phyloP scores from a whole-genome alignment of 2,329 filamentous ascomycete genomes.

The Mollisia scopiformis region DNA sequence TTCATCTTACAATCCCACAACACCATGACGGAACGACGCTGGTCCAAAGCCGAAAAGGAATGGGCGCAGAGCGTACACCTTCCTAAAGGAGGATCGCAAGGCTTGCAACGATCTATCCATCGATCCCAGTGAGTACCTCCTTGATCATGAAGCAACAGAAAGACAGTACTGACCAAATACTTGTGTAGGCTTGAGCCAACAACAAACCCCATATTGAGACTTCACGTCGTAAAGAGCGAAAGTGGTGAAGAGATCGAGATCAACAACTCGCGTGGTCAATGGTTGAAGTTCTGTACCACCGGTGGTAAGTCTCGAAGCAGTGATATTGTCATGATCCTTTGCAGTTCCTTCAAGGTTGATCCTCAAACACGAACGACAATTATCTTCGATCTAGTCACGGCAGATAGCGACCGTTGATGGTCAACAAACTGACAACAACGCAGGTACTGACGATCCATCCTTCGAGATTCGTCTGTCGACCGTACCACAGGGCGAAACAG shows the following conservation, averaged over 20 bases:
- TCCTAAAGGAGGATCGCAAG: neutral
- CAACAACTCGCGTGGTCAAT: neutral
- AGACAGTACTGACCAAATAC: neutral
- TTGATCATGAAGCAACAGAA: neutral
- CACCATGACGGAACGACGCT: too few species aligned
- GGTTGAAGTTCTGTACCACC: neutral
- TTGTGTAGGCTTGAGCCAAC: neutral
- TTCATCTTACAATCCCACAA: too few species aligned
- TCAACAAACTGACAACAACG: too few species aligned
- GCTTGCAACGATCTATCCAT: neutral
- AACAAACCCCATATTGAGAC: neutral
- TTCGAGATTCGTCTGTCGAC: neutral
- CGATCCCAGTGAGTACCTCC: neutral
- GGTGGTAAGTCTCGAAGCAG: neutral
- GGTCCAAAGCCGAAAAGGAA: neutral
- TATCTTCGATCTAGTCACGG: too few species aligned
- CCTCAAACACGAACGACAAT: too few species aligned
- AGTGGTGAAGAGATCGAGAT: neutral
- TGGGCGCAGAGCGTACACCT: neutral
- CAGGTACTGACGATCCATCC: neutral
- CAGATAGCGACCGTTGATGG: too few species aligned
- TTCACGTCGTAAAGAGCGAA: neutral
- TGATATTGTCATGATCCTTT: too few species aligned
- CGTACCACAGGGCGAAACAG: neutral
- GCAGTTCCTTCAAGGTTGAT: too few species aligned